Conservation (phyloP, 2,329 filamentous ascomycete genomes). For the Trichoderma sp. region DNA sequence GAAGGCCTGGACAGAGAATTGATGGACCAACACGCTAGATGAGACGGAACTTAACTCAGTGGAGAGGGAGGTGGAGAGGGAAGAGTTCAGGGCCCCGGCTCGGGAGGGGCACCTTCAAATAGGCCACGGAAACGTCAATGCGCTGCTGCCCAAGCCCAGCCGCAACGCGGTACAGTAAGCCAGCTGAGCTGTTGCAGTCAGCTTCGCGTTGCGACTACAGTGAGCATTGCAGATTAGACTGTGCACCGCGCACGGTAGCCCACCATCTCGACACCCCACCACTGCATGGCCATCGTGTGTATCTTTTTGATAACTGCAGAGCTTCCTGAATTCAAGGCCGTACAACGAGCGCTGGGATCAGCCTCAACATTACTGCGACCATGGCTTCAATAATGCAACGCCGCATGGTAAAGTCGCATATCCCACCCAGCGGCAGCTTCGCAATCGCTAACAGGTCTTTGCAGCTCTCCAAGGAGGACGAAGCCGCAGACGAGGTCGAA, state of each 20-base stretch:
- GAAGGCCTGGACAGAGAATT: neutral
- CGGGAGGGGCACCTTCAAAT: neutral
- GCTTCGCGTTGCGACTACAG: neutral
- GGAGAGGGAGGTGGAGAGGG: neutral
- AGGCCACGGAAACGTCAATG: neutral
- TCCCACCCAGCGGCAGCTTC: neutral
- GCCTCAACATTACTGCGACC: conserved; percentile 31
- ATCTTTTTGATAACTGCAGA: neutral
- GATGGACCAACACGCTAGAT: neutral
- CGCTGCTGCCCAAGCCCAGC: neutral
- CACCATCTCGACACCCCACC: conserved; percentile 26
- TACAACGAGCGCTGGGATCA: conserved; percentile 7
- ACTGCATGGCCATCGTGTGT: neutral
- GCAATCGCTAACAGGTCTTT: conserved; percentile 5
- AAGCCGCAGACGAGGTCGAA: conserved; percentile 81
- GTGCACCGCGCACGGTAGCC: conserved; percentile 21
- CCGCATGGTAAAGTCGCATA: conserved; percentile 57
- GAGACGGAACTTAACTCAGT: neutral
- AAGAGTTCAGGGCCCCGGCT: neutral
- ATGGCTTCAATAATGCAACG: conserved; percentile 58
- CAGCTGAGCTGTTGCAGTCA: neutral
- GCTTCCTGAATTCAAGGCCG: neutral
- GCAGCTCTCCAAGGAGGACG: conserved; percentile 92
- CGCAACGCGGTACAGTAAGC: neutral
- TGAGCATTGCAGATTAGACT: conserved; percentile 30